A percentile compares a stretch with the other conserved stretches of the same genome.
Conservation (phyloP, 352 stramenopile genomes). For the Globisporangium radiosum region DNA sequence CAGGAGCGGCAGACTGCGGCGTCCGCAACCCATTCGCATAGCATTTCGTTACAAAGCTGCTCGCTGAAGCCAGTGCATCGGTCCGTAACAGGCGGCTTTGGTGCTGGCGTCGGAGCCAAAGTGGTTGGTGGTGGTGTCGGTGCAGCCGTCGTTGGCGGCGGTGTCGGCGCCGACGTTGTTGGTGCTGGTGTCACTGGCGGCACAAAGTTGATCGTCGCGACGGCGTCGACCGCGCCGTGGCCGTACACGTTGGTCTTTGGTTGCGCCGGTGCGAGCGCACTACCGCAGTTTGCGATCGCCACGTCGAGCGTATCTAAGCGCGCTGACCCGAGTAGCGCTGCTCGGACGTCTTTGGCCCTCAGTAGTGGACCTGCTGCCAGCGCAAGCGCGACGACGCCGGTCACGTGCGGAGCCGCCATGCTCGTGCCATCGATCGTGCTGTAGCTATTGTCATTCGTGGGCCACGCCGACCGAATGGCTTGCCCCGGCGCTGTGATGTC, state of each 20-base stretch:
- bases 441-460: not conserved
- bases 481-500: conserved; percentile 14
- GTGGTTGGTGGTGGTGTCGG: not conserved
- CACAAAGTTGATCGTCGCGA: not conserved
- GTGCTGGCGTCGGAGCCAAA: not conserved
- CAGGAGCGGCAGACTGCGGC: too few relatives aligned
- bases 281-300: not conserved
- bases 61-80: not conserved
- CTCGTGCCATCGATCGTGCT: conserved; percentile 5
- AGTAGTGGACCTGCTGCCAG: too few relatives aligned
- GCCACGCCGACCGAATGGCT: conserved; percentile 6
- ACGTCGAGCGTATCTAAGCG: not conserved
- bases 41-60: not conserved
- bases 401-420: conserved; percentile 17
- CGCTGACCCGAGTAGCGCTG: not conserved
- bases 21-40: conserved; percentile 1
- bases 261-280: too few relatives aligned
- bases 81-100: not conserved
- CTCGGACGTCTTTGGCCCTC: too few relatives aligned
- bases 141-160: not conserved
- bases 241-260: not conserved
- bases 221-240: not conserved
- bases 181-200: not conserved
- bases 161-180: not conserved
- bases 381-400: conserved; percentile 11